Evolutionary conservation across 305 asterid species (phyloP).

Genomic region (Coffea humblotiana): DNA sequence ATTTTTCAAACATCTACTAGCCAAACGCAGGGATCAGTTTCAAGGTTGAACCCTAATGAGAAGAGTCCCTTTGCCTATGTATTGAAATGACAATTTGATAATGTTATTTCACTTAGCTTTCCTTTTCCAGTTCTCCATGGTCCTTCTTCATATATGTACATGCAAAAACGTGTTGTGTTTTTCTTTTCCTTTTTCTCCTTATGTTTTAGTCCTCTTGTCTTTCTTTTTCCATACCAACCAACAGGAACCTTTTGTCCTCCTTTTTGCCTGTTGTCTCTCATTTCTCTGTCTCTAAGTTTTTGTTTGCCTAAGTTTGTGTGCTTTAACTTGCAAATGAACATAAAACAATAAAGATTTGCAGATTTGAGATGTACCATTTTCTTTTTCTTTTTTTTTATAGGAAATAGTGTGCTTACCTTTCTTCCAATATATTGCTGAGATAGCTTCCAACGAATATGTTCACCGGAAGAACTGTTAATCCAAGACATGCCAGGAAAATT

Average conservation of each 20-base stretch:
- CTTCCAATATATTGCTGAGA: conserved; percentile 73
- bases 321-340: background rate
- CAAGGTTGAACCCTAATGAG: background rate
- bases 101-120: background rate
- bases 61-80: background rate
- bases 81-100: background rate
- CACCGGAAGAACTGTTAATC: conserved; percentile 71
- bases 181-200: no score
- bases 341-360: background rate
- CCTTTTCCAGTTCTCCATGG: background rate
- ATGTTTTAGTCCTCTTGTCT: background rate
- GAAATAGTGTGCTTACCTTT: conserved; percentile 42
- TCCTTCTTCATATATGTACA: background rate
- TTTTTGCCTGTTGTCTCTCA: background rate
- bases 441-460: conserved; percentile 71
- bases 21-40: background rate
- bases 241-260: background rate
- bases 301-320: background rate
- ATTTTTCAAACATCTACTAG: background rate
- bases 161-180: no score
- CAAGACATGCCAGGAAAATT: conserved; percentile 63
- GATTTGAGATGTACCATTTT: background rate
- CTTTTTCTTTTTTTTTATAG: no score
- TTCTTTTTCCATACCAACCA: background rate
- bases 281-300: background rate